Evolutionary conservation across 805 yeast genomes (phyloP), one percentile per base, ranked within the genome.

Genomic region (Kregervanrija pseudodelftensis): DNA sequence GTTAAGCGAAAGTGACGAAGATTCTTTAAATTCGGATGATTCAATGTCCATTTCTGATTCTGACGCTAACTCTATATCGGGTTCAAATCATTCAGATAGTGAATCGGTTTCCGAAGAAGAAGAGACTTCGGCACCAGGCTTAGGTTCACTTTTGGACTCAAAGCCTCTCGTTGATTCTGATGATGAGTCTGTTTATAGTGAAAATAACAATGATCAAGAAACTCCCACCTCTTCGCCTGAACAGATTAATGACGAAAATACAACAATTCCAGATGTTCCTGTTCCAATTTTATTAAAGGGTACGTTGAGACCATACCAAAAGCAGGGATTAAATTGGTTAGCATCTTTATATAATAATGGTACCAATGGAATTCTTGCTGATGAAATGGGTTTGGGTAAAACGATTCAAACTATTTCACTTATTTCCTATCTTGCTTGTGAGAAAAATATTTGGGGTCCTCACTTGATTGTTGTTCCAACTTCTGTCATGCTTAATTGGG

Each of bases 311-410:
- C 86, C 80, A 8, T 93, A 93, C 57, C 99, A 93, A 61, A 91
- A 89, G 46, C 95, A 88, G 63, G 99, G 99, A 48, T 72, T 93
- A 34, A 95, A 93, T 54, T 93, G 99, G 99, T 68, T 93, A 40
- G 98, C 96, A 1, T 88, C 96, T 39, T 68, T 93, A 46, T 91
- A 90, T 67, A 87, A 87, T 60, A 87, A 87, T 57, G 80, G 85
- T 45, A 93, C 98, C 5, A 93, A 93, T 62, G 99, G 99, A 51
- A 93, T 93, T 42, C 72, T 93, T 39, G 99, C 99, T 1, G 99
- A 93, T 64, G 99, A 93, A 61, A 93, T 93, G 99, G 99, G 99
- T 44, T 73, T 93, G 36, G 99, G 95, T 53, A 93, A 93, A 61
- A 93, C 99, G 0, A 91, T 93, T 47, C 99, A 93, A 61, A 93